Evolutionary conservation across 2,329 filamentous ascomycete species (phyloP).

Genomic region (Colletotrichum sp.): DNA sequence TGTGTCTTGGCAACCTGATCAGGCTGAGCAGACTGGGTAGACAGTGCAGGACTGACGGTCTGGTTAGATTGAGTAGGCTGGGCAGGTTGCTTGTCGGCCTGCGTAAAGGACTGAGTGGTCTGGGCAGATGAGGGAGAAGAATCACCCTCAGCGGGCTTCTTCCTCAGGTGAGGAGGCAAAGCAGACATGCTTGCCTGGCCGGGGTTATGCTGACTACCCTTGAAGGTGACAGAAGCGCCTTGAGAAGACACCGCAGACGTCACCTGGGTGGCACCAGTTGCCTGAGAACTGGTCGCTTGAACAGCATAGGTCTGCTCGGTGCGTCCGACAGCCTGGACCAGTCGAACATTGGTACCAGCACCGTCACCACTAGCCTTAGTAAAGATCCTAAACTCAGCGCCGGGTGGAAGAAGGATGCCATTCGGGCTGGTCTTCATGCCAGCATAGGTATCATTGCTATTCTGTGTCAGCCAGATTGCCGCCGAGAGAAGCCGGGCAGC

Average conservation of each 20-base stretch:
- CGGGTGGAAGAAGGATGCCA: background rate
- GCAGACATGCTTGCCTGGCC: background rate
- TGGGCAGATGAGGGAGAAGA: background rate
- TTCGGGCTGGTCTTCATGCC: constrained; percentile 2
- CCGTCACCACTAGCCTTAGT: background rate
- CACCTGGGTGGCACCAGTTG: background rate
- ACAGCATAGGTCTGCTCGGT: background rate
- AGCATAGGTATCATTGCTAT: background rate
- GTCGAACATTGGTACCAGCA: background rate
- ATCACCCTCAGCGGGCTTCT: background rate
- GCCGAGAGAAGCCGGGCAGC: background rate
- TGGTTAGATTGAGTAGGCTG: background rate
- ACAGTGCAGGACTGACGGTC: background rate
- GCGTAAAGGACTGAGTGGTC: background rate
- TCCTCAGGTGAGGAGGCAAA: background rate
- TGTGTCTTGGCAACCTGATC: background rate
- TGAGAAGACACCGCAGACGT: background rate
- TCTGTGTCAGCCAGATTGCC: background rate
- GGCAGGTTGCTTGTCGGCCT: background rate
- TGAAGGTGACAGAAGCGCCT: background rate
- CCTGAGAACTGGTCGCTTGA: background rate
- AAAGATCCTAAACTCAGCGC: background rate
- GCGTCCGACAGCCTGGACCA: background rate
- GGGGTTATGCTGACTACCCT: background rate
- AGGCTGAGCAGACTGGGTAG: background rate